Evolutionary conservation across 768 basidiomycete species (phyloP).

Genomic region (Trametes meyenii): DNA sequence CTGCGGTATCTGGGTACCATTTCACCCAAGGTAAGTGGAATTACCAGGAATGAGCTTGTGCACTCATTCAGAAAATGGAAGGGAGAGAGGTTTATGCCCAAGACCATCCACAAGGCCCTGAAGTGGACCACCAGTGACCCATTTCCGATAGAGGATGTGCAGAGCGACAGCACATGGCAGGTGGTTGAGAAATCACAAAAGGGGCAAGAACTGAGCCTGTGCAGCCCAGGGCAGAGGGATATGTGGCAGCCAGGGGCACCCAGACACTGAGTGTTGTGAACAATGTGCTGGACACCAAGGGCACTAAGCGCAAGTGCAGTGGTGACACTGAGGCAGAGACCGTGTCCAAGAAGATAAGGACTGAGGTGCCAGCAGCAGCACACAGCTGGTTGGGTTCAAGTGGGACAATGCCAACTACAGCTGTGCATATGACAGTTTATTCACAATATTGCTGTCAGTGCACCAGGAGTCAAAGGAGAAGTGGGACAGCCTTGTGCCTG

Average conservation of each 20-base stretch:
- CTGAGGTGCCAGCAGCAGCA: neutral
- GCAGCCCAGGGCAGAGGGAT: neutral
- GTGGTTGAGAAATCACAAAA: neutral
- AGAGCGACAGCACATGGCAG: neutral
- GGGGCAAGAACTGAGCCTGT: neutral
- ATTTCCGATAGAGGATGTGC: neutral
- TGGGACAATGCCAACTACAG: neutral
- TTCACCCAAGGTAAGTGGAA: constrained; percentile 4
- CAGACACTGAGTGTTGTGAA: neutral
- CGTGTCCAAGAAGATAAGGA: neutral
- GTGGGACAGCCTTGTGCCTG: too few relatives aligned
- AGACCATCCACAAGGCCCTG: too few relatives aligned
- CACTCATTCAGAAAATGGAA: too few relatives aligned
- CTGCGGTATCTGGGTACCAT: constrained; percentile 29
- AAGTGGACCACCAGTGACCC: neutral
- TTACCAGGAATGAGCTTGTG: too few relatives aligned
- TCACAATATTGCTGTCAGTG: neutral
- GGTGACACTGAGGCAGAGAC: neutral
- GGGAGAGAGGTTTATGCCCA: too few relatives aligned
- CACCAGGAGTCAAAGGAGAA: neutral
- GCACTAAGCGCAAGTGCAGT: neutral
- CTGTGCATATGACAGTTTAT: neutral
- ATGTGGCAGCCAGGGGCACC: neutral
- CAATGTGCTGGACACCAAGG: too few relatives aligned
- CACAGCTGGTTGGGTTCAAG: neutral